Percentiles rank a stretch among this genome's conserved stretches.
Conservation (phyloP, 2,329 filamentous ascomycete species). For the Scedosporium aurantiacum region DNA sequence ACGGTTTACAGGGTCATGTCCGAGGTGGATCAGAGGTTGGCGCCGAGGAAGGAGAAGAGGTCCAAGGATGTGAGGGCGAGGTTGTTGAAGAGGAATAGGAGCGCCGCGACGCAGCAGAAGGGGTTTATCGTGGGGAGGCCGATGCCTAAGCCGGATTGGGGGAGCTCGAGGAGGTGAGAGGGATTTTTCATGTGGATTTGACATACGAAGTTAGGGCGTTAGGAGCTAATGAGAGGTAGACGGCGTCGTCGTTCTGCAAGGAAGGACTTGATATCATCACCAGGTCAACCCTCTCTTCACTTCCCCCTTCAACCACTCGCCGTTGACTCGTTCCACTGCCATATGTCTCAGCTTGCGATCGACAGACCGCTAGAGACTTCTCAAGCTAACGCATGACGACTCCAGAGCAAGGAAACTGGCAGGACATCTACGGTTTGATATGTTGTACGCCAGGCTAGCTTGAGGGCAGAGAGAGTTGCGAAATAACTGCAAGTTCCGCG, state of each 20-base stretch:
- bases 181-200: not conserved
- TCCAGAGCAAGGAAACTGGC: no score
- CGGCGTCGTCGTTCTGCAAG: no score
- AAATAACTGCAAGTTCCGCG: no score
- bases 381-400: no score
- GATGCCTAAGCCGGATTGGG: constrained; percentile 1
- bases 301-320: no score
- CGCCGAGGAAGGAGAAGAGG: constrained; percentile 35
- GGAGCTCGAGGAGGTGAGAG: constrained; percentile 5
- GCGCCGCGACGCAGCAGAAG: constrained; percentile 24
- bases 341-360: no score
- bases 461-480: no score
- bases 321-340: no score
- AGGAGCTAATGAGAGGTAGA: not conserved
- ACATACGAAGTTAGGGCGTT: not conserved
- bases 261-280: not conserved
- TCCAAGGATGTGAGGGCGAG: constrained; percentile 29
- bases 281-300: not conserved
- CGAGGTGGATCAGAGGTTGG: constrained; percentile 33
- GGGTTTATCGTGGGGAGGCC: constrained; percentile 27
- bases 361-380: no score
- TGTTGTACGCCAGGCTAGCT: no score
- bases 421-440: no score
- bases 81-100: constrained; percentile 34
- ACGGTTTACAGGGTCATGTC: constrained; percentile 42